These are phyloP conservation scores for Xanthoconium purpureum DNA, from an alignment of 768 basidiomycete genomes.

Conservation along the genomic window DNA sequence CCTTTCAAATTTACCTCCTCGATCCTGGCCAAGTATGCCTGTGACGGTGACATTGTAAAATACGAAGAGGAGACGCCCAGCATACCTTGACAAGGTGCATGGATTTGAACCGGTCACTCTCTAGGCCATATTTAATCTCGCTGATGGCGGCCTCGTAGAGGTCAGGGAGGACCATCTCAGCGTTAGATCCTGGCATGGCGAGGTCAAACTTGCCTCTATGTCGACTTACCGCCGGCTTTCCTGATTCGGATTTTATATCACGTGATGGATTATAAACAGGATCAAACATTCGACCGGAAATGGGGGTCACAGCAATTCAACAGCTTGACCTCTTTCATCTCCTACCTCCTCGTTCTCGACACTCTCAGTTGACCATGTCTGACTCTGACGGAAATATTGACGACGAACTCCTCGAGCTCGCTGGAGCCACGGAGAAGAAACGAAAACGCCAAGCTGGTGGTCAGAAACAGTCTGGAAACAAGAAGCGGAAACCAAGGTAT, in stretches of 20 bases:
- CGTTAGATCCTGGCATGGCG: neutral
- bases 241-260: slow-evolving; percentile 8
- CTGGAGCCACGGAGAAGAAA: slow-evolving; percentile 65
- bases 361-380: slow-evolving; percentile 36
- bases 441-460: slow-evolving; percentile 54
- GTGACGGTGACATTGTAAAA: neutral
- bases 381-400: slow-evolving; percentile 51
- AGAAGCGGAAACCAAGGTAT: slow-evolving; percentile 75
- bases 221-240: slow-evolving; percentile 7
- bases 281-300: slow-evolving; percentile 15
- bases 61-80: no score
- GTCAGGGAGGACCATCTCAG: slow-evolving; percentile 38
- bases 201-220: no score
- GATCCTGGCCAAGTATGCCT: slow-evolving; percentile 68
- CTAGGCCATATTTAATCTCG: slow-evolving; percentile 53
- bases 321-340: neutral
- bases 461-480: slow-evolving; percentile 44
- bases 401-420: slow-evolving; percentile 80
- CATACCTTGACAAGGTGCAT: slow-evolving; percentile 59
- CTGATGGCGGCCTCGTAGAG: slow-evolving; percentile 58
- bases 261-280: slow-evolving; percentile 18
- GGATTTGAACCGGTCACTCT: slow-evolving; percentile 50
- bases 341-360: neutral
- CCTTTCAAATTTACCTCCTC: slow-evolving; percentile 67
- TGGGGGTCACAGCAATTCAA: neutral